phyloP scores from a whole-genome alignment of 2,329 filamentous ascomycete species.

The Ilyonectria mors-panacis region DNA sequence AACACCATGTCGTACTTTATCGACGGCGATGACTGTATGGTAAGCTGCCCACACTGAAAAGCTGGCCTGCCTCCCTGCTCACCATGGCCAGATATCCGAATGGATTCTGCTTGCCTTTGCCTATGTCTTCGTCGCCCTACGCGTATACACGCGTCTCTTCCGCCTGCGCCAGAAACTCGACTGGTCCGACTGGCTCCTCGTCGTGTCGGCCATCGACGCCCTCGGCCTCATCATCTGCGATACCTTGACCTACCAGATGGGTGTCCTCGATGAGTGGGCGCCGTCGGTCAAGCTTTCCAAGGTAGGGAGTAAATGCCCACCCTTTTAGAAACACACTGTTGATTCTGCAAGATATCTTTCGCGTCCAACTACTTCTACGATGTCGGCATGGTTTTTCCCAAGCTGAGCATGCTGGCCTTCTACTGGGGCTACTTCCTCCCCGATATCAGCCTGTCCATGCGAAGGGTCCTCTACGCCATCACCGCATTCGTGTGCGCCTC shows the following conservation, averaged over 20 bases:
- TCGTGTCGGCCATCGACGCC: conserved; percentile 49
- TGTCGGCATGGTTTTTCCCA: conserved; percentile 55
- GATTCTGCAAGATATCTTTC: conserved; percentile 49
- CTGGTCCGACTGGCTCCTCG: conserved; percentile 49
- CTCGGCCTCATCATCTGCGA: conserved; percentile 54
- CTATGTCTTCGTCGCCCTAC: conserved; percentile 48
- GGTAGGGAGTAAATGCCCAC: conserved; percentile 24
- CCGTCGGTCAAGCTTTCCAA: conserved; percentile 52
- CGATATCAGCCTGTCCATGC: conserved; percentile 45
- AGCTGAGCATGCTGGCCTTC: conserved; percentile 55
- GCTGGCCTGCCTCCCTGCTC: conserved; percentile 3
- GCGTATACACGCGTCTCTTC: conserved; percentile 52
- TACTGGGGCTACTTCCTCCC: conserved; percentile 54
- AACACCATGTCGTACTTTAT: conserved; percentile 40
- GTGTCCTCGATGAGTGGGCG: conserved; percentile 50
- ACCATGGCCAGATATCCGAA: conserved; percentile 49
- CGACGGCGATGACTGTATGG: conserved; percentile 44
- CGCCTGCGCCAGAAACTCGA: conserved; percentile 49
- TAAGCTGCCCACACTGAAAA: conserved; percentile 7
- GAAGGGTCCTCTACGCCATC: conserved; percentile 49
- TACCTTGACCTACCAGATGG: conserved; percentile 51
- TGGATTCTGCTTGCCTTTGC: conserved; percentile 50
- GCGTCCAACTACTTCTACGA: conserved; percentile 56
- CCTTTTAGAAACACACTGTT: not conserved
- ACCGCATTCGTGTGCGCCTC: conserved; percentile 51